Conservation (phyloP, 2,329 filamentous ascomycete genomes). For the Verruconis gallopava region DNA sequence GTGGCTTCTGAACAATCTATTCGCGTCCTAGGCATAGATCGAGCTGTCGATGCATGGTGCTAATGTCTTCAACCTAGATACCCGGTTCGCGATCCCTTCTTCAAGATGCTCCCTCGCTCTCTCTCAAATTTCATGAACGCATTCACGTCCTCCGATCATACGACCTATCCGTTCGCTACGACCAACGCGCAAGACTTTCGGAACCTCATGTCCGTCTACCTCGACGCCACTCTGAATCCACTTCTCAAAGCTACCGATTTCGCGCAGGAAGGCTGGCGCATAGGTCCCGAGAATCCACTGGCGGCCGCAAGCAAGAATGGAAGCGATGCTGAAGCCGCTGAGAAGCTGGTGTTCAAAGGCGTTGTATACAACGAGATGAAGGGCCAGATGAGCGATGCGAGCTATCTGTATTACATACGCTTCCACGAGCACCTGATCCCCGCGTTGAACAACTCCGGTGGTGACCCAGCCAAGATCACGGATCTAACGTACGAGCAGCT, state of each 20-base stretch:
- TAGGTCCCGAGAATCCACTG: slow-evolving; percentile 78
- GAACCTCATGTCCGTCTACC: slow-evolving; percentile 91
- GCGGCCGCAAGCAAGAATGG: slow-evolving; percentile 20
- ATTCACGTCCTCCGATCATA: slow-evolving; percentile 91
- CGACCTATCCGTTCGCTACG: slow-evolving; percentile 94
- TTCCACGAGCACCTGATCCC: slow-evolving; percentile 94
- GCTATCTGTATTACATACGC: slow-evolving; percentile 88
- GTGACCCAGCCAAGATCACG: slow-evolving; percentile 91
- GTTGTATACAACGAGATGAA: slow-evolving; percentile 99
- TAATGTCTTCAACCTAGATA: slow-evolving; percentile 42
- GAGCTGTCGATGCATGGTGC: no score
- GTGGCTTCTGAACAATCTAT: background rate
- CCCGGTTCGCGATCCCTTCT: slow-evolving; percentile 97
- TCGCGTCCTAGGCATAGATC: no score
- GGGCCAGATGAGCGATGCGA: slow-evolving; percentile 94
- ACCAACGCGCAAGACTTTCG: slow-evolving; percentile 92
- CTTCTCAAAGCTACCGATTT: slow-evolving; percentile 86
- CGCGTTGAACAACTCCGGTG: slow-evolving; percentile 89
- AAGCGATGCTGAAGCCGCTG: slow-evolving; percentile 22
- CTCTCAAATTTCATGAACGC: slow-evolving; percentile 99
- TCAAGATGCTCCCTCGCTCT: slow-evolving; percentile 97
- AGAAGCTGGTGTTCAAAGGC: slow-evolving; percentile 79
- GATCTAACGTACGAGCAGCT: slow-evolving; percentile 87
- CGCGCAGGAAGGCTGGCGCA: slow-evolving; percentile 89
- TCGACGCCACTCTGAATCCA: slow-evolving; percentile 86